phyloP scores from a whole-genome alignment of 169 alveolate genomes.

The Plasmodium gonderi region DNA sequence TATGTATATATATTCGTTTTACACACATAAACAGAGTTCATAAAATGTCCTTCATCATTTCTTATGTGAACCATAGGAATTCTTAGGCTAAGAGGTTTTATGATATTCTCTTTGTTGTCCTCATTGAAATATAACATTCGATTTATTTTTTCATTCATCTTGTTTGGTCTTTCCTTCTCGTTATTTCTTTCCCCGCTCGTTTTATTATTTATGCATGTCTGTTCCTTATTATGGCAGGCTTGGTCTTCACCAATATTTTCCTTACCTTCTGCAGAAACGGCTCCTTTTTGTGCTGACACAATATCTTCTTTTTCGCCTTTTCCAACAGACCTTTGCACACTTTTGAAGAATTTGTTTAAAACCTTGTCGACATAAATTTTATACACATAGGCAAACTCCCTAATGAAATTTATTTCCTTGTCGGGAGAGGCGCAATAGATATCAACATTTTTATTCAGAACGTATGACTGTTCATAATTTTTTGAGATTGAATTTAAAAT shows the following conservation, averaged over 20 bases:
- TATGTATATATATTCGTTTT: slow-evolving; percentile 48
- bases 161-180: too few relatives aligned
- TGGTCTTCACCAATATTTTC: too few relatives aligned
- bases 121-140: slow-evolving; percentile 18
- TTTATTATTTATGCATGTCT: too few relatives aligned
- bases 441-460: slow-evolving; percentile 23
- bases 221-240: too few relatives aligned
- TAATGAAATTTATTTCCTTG: slow-evolving; percentile 43
- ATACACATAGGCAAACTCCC: slow-evolving; percentile 67
- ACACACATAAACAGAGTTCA: slow-evolving; percentile 14
- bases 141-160: slow-evolving; percentile 5
- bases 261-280: too few relatives aligned
- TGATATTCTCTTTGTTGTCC: neutral
- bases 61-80: slow-evolving; percentile 35
- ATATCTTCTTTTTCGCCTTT: too few relatives aligned
- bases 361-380: slow-evolving; percentile 57
- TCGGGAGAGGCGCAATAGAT: slow-evolving; percentile 27
- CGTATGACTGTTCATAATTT: slow-evolving; percentile 46
- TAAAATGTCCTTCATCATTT: slow-evolving; percentile 21
- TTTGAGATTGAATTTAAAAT: slow-evolving; percentile 70
- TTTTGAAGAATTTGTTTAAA: neutral
- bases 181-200: too few relatives aligned
- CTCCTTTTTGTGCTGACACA: too few relatives aligned
- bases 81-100: slow-evolving; percentile 28
- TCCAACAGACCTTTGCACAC: neutral